phyloP scores from a whole-genome alignment of 192 early-diverging fungal species.

The Coemansia sp. region DNA sequence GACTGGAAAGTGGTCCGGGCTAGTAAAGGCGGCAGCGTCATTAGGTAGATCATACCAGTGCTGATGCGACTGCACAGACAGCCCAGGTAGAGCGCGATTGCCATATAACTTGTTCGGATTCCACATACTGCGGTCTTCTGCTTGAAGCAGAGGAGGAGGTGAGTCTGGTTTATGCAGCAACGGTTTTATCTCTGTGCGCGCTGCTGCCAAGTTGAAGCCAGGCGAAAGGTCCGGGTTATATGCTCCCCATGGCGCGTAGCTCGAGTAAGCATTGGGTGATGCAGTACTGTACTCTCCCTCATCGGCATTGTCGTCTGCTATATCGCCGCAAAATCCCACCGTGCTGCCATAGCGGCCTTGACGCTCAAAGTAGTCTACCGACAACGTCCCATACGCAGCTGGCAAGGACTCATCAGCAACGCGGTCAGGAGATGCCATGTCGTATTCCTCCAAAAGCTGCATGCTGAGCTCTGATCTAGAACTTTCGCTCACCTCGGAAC shows the following conservation, averaged over 20 bases:
- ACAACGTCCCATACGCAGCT: neutral
- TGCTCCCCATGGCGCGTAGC: neutral
- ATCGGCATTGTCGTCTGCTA: neutral
- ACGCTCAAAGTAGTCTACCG: neutral
- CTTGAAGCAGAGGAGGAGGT: neutral
- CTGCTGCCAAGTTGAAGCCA: neutral
- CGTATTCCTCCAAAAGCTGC: neutral
- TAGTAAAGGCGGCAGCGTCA: neutral
- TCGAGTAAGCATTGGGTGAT: neutral
- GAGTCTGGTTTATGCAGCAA: neutral
- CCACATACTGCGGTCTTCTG: neutral
- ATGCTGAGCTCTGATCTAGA: neutral
- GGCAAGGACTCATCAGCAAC: neutral
- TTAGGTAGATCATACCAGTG: neutral
- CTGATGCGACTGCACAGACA: no score
- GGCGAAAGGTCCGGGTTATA: neutral
- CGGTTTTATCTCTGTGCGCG: neutral
- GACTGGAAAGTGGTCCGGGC: neutral
- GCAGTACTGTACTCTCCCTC: neutral
- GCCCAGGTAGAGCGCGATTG: no score
- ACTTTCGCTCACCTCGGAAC: constrained; percentile 3
- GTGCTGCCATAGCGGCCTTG: neutral
- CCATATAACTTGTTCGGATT: no score
- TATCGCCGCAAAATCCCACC: neutral
- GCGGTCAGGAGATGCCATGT: neutral